These are phyloP conservation scores for Letharia columbiana DNA, from an alignment of 495 filamentous ascomycete species.

Conservation along the genomic window DNA sequence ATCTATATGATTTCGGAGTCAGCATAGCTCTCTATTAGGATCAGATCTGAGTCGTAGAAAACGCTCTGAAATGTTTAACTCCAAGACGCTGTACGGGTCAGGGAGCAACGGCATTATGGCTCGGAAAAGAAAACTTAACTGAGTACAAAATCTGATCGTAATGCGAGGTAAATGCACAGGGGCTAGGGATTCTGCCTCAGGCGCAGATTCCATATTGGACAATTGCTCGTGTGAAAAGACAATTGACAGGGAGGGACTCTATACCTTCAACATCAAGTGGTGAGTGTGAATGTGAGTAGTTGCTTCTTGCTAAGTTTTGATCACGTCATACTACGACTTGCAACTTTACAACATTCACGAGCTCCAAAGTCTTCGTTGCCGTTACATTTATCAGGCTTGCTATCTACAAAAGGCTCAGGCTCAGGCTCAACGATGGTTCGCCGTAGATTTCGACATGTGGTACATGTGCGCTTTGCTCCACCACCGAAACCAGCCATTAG, in stretches of 20 bases:
- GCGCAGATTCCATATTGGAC: neutral
- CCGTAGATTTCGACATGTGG: neutral
- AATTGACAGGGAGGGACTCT: neutral
- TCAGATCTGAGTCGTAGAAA: neutral
- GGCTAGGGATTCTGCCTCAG: conserved; percentile 13
- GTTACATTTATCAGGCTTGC: conserved; percentile 1
- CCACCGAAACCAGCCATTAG: conserved; percentile 10
- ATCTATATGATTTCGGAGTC: conserved; percentile 33
- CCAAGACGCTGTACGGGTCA: neutral
- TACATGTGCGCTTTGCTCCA: conserved; percentile 9
- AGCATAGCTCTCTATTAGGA: neutral
- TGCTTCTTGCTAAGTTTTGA: neutral
- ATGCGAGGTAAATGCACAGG: conserved; percentile 50
- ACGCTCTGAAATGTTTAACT: neutral
- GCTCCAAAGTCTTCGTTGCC: neutral
- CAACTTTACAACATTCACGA: neutral
- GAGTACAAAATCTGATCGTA: conserved; percentile 71
- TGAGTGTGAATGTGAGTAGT: neutral
- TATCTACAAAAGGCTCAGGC: conserved; percentile 15
- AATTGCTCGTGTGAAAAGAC: neutral
- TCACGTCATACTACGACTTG: conserved; percentile 1
- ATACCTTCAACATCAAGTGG: neutral
- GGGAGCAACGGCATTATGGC: neutral
- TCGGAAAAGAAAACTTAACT: neutral
- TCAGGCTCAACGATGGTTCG: conserved; percentile 7